Evolutionary conservation across 768 basidiomycete genomes (phyloP), one percentile per base, ranked within the genome.

Genomic region (Trametes gibbosa): DNA sequence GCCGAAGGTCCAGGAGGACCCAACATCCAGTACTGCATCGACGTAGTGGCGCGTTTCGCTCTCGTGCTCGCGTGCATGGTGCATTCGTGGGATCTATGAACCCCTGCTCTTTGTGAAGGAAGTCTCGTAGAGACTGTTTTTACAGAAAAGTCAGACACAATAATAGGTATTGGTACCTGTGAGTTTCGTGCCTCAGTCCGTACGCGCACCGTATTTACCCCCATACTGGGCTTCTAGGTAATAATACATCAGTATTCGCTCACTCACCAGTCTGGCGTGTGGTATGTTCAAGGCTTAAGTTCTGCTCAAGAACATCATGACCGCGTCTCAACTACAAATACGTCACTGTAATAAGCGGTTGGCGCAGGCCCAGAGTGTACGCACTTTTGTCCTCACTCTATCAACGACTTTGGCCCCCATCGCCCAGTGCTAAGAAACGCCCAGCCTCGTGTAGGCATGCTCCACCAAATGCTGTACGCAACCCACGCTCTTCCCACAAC

Each of bases 1-100:
- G 9, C 56, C 57, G n/a, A 56, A 59, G 23, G 19, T 35, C n/a
- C 55, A 23, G 19, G 56, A 57, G 46, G 46, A 62, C 40, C 37
- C 56, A 1, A 16, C 25, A 9, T 29, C 52, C 3, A 21, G 50
- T 14, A 14, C 50, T 27, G 13, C 50, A 5, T 47, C 48, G 39
- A n/a, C 52, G 23, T 53, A 19, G 34, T 45, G 6, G 46, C 14
- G 9, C 14, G 41, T 16, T 25, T 35, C 17, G 9, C n/a, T 50
- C n/a, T 2, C 5, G 16, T 43, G 32, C 17, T 5, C 29, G 29
- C 29, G 29, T 10, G 10, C 17, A 17, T 19, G 17, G 21, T 42
- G 17, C 41, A n/a, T 10, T 32, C 10, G 29, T 32, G 29, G 29
- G 29, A 10, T 4, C 10, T 32, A 5, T 32, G 29, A 32, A 32